phyloP scores from a whole-genome alignment of 805 yeast species.

The Helenozyma baotianmanensis region DNA sequence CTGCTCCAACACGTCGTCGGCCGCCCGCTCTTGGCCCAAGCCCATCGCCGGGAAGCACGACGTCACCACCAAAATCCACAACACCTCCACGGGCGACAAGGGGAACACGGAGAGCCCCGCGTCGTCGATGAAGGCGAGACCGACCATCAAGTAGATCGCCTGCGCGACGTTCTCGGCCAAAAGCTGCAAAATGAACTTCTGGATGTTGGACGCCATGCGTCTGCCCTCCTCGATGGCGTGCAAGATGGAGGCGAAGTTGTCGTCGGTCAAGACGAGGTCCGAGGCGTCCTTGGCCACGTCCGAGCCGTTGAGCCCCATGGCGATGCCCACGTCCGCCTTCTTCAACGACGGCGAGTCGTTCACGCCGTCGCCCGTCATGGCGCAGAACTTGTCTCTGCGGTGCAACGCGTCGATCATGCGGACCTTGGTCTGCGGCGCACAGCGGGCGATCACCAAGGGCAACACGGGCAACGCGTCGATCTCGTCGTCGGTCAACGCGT shows the following conservation, averaged over 20 bases:
- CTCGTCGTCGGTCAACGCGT: conserved; percentile 53
- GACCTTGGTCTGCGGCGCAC: conserved; percentile 80
- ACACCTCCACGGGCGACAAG: conserved; percentile 41
- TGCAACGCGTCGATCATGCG: conserved; percentile 71
- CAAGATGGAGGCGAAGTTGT: conserved; percentile 24
- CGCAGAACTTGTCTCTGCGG: conserved; percentile 46
- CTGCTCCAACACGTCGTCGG: conserved; percentile 33
- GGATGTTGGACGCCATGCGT: conserved; percentile 19
- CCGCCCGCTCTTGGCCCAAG: conserved; percentile 33
- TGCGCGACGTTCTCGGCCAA: conserved; percentile 38
- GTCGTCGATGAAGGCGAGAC: conserved; percentile 64
- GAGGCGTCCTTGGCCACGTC: conserved; percentile 28
- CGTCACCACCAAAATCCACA: conserved; percentile 19
- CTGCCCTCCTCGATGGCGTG: conserved; percentile 25
- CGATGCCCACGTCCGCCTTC: conserved; percentile 27
- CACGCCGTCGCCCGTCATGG: conserved; percentile 64
- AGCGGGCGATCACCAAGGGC: conserved; percentile 76
- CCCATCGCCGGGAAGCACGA: conserved; percentile 22
- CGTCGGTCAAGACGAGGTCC: conserved; percentile 25
- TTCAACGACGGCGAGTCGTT: conserved; percentile 26
- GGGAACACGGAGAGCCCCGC: conserved; percentile 74
- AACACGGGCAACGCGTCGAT: conserved; percentile 59
- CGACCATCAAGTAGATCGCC: conserved; percentile 63
- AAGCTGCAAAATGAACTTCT: conserved; percentile 18
- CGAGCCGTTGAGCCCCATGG: conserved; percentile 27